Evolutionary conservation across 208 protist genomes (phyloP), one percentile per base, ranked within the genome.

Genomic region (Leishmania braziliensis): DNA sequence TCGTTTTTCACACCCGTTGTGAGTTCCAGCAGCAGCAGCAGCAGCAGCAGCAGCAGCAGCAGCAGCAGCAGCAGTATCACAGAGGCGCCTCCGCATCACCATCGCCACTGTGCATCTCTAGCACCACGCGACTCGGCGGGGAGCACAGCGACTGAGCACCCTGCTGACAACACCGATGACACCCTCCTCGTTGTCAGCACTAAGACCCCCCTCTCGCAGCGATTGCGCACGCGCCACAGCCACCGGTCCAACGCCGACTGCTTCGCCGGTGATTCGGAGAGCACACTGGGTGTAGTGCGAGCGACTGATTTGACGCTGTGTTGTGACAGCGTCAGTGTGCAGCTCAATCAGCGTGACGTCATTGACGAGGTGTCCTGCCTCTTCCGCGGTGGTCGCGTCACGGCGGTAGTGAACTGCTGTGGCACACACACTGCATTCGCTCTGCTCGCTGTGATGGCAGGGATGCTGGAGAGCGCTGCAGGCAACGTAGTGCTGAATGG

Each of bases 361-460:
- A 84, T 94, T 23, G 72, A 89, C 66, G 84, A 88, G 18, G 84
- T 85, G 54, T 86, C 85, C 0, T 90, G 88, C 29, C 83, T 92
- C 46, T 88, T 92, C 43, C 60, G 79, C 20, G 81, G 91, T 29
- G 91, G 89, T 6, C 89, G 91, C 1, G 69, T 95, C n/a, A 93
- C 89, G 48, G 89, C 86, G 20, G 76, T 95, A n/a, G 85, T 95
- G 36, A 91, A 89, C 69, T 88, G 84, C 86, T 90, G 86, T 65
- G 89, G 88, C 36, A 87, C 85, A 8, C 86, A 87, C 82, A 84
- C 78, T 58, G 86, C 86, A 18, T 86, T 86, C 9, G 72, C 87
- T 58, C 70, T 95, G 60, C 84, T 95, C 23, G 46, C 68, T 74
- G 86, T 82, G 10, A 74, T 95, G 5, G 84, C 87, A 12, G 92